phyloP scores from a whole-genome alignment of 129 eudicot genomes.

The Artemisia annua region DNA sequence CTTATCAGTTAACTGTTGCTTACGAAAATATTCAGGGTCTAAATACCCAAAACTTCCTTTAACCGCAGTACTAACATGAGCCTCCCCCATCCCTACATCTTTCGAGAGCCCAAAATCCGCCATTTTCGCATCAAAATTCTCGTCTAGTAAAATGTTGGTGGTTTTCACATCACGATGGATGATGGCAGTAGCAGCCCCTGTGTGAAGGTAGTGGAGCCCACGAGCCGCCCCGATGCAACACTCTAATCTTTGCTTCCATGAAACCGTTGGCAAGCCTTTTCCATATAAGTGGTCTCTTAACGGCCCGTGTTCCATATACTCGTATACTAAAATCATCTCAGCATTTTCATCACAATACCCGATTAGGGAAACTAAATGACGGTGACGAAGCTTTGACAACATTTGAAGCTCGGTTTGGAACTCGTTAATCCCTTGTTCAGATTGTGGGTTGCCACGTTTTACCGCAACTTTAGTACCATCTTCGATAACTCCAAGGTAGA shows the following conservation, averaged over 20 bases:
- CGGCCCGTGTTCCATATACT: constrained; percentile 90
- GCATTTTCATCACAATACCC: constrained; percentile 87
- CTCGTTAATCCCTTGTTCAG: constrained; percentile 92
- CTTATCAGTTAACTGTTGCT: constrained; percentile 85
- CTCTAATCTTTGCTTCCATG: constrained; percentile 92
- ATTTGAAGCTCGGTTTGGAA: constrained; percentile 91
- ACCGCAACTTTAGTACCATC: constrained; percentile 81
- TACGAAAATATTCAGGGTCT: constrained; percentile 88
- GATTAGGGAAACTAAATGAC: constrained; percentile 86
- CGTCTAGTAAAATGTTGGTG: constrained; percentile 85
- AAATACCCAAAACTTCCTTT: constrained; percentile 96
- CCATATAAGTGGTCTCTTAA: constrained; percentile 86
- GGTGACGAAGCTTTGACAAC: constrained; percentile 92
- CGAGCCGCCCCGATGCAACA: constrained; percentile 91
- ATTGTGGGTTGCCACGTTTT: constrained; percentile 86
- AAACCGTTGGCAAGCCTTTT: constrained; percentile 47
- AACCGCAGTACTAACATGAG: constrained; percentile 88
- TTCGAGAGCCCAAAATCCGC: constrained; percentile 94
- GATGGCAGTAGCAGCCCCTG: constrained; percentile 78
- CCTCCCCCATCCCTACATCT: constrained; percentile 64
- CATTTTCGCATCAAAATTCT: constrained; percentile 79
- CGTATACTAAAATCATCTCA: constrained; percentile 92
- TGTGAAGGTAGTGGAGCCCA: constrained; percentile 94
- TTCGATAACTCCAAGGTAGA: constrained; percentile 61
- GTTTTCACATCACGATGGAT: constrained; percentile 94